A percentile compares a stretch with the other conserved stretches of the same genome.
Conservation (phyloP, 164 flowering plant genomes). For the Kalanchoe fedtschenkoi region DNA sequence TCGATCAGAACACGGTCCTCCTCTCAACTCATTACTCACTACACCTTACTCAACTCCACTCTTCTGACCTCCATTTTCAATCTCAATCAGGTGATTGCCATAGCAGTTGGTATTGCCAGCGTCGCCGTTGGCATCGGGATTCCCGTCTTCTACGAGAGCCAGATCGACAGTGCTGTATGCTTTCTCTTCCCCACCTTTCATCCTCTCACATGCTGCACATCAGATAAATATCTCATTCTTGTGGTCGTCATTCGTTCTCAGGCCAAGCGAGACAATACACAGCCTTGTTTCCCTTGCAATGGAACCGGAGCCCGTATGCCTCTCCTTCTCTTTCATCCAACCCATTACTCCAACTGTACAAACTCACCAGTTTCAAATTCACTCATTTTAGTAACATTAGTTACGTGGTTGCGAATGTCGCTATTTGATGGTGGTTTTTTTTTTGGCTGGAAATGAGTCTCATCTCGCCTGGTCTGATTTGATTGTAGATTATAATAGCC, state of each 20-base stretch:
- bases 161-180: constrained; percentile 83
- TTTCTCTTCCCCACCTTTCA: neutral
- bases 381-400: neutral
- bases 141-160: constrained; percentile 85
- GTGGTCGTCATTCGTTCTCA: constrained; percentile 15
- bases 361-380: no score
- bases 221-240: no score
- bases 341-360: no score
- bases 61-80: neutral
- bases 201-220: no score
- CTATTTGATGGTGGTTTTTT: no score
- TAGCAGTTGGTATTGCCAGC: constrained; percentile 79
- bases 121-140: constrained; percentile 87
- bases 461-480: no score
- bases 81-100: constrained; percentile 52
- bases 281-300: constrained; percentile 87
- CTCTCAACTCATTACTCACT: no score
- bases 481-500: no score
- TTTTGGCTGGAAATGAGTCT: no score
- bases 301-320: constrained; percentile 85
- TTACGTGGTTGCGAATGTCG: no score
- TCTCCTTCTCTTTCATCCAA: neutral
- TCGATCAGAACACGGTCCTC: constrained; percentile 51
- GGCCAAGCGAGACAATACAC: constrained; percentile 91
- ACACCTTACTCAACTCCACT: no score